phyloP scores from a whole-genome alignment of 768 basidiomycete species.

The Calocera cornea region DNA sequence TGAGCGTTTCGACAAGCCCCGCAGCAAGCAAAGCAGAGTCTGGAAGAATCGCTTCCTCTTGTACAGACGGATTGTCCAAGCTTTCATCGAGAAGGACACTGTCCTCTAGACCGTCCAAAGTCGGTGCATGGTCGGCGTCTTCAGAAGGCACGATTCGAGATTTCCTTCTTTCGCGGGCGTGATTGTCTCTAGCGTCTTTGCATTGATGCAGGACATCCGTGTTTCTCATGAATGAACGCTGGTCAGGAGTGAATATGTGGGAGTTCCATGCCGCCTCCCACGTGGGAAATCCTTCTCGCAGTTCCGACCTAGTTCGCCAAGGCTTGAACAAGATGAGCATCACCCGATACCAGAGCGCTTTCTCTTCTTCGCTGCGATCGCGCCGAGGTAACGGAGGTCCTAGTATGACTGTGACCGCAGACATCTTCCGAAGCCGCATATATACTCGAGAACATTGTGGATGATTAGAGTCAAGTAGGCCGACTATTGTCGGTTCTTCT shows the following conservation, averaged over 20 bases:
- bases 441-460: neutral
- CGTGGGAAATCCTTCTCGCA: constrained; percentile 12
- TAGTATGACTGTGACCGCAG: constrained; percentile 24
- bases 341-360: constrained; percentile 21
- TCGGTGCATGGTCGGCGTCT: neutral
- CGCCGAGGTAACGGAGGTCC: constrained; percentile 26
- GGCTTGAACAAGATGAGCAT: constrained; percentile 37
- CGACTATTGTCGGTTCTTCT: neutral
- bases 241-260: neutral
- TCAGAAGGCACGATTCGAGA: neutral
- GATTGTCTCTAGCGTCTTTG: neutral
- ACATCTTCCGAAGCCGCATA: too few relatives aligned
- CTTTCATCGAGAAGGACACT: too few relatives aligned
- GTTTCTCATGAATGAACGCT: neutral
- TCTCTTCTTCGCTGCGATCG: constrained; percentile 15
- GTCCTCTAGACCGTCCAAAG: neutral
- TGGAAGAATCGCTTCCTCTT: too few relatives aligned
- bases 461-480: neutral
- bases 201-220: neutral
- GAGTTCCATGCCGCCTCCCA: constrained; percentile 25
- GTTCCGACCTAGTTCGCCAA: constrained; percentile 24
- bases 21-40: too few relatives aligned
- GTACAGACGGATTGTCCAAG: too few relatives aligned
- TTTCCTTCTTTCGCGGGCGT: too few relatives aligned
- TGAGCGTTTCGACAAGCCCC: too few relatives aligned